Evolutionary conservation across 108 stramenopile genomes (phyloP), one percentile per base, ranked within the genome.

Genomic region (Pseudonitzschia pungens): DNA sequence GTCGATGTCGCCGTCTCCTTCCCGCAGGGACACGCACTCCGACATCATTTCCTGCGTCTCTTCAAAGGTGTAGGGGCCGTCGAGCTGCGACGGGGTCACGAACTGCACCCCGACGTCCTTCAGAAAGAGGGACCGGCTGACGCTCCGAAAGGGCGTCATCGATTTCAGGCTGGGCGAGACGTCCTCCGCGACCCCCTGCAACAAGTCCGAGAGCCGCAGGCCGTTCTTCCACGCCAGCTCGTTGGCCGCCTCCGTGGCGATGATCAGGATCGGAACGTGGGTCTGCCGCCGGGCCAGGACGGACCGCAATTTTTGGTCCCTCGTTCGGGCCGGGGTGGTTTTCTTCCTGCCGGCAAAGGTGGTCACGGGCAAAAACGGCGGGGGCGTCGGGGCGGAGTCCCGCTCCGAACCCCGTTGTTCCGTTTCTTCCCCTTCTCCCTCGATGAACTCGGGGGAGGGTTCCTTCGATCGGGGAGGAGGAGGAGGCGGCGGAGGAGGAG

Each of bases 191-290:
- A 79, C 63, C 0, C 88, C 86, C 36, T 84, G 76, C 66, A 94
- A 84, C 74, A 94, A 57, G 69, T 90, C 89, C 2, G 69, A 52
- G n/a, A 94, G 69, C 28, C 82, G 86, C 51, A 91, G 70, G 27
- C 84, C 81, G 72, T 94, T 94, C 65, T 89, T 91, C 76, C 82
- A 71, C 18, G 90, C 90, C 60, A 94, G 58, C 33, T 67, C 54
- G 67, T 90, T 76, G 6, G 93, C 89, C 7, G 74, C 60, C 69
- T 91, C 86, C 16, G 93, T 92, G 53, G 89, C 81, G 7, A 94
- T 43, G n/a, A 94, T 68, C 16, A 94, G 75, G 32, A 94, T 77
- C 3, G 89, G 83, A 42, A 92, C 69, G 33, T 76, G 86, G 12
- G 83, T 77, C 82, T 94, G 93, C 32, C 89, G 86, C 27, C 73